Conservation (phyloP, 2,329 filamentous ascomycete genomes). For the Sporothrix humicola region DNA sequence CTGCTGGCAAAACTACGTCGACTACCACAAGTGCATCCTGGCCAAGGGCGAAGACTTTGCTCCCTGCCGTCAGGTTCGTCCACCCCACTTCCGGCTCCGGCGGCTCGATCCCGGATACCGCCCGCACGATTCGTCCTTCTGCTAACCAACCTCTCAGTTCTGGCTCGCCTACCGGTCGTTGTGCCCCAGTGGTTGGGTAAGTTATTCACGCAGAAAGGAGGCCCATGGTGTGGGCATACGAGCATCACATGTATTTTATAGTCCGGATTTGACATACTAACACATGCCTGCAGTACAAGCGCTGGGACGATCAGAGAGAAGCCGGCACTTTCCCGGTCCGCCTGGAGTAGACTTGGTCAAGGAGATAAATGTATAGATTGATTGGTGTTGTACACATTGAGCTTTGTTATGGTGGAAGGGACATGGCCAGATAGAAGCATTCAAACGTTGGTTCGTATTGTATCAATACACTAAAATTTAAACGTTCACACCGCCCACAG, state of each 20-base stretch:
- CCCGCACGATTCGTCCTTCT: background rate
- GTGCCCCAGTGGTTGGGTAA: slow-evolving; percentile 83
- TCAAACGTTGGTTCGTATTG: slow-evolving; percentile 32
- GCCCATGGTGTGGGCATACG: no score
- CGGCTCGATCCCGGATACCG: background rate
- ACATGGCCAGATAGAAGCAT: slow-evolving; percentile 34
- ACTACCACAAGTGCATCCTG: slow-evolving; percentile 99
- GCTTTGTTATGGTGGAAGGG: slow-evolving; percentile 24
- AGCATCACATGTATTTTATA: background rate
- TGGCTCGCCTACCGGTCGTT: slow-evolving; percentile 95
- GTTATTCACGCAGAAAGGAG: slow-evolving; percentile 7
- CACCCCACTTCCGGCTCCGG: background rate
- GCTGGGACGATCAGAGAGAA: slow-evolving; percentile 96
- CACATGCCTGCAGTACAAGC: slow-evolving; percentile 62
- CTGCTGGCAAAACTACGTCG: slow-evolving; percentile 99
- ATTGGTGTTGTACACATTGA: background rate
- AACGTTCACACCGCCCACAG: background rate
- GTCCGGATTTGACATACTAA: background rate
- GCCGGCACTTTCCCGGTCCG: slow-evolving; percentile 71
- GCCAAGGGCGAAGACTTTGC: slow-evolving; percentile 99
- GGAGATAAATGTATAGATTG: slow-evolving; percentile 1
- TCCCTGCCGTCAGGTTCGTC: slow-evolving; percentile 88
- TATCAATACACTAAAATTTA: slow-evolving; percentile 23
- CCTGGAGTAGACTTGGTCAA: slow-evolving; percentile 57
- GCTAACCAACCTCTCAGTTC: slow-evolving; percentile 67